Conservation (phyloP, 768 basidiomycete genomes). For the Pholiota microspora region DNA sequence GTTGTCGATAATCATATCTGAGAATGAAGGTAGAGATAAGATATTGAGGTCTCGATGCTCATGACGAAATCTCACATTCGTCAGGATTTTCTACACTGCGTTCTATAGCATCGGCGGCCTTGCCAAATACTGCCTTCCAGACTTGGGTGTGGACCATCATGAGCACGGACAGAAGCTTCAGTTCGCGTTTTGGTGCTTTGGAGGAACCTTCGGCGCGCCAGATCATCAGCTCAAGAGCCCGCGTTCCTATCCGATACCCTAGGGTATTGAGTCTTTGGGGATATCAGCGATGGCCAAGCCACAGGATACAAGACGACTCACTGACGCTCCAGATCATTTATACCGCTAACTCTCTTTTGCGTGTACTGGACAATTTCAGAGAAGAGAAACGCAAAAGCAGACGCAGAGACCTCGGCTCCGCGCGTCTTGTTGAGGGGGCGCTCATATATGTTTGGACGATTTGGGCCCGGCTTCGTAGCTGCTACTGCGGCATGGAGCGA, state of each 20-base stretch:
- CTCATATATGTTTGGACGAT: constrained; percentile 83
- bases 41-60: constrained; percentile 4
- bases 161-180: constrained; percentile 84
- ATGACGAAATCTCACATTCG: constrained; percentile 55
- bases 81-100: constrained; percentile 95
- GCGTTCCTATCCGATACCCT: constrained; percentile 87
- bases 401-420: constrained; percentile 75
- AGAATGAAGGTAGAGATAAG: constrained; percentile 2
- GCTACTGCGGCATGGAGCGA: constrained; percentile 43
- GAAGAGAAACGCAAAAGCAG: constrained; percentile 88
- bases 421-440: constrained; percentile 86
- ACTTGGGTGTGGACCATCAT: constrained; percentile 95
- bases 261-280: constrained; percentile 79
- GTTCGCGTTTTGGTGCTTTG: constrained; percentile 92
- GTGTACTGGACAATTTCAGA: constrained; percentile 95
- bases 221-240: constrained; percentile 83
- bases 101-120: constrained; percentile 92
- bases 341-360: constrained; percentile 91
- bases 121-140: constrained; percentile 93
- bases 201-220: constrained; percentile 77
- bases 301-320: constrained; percentile 30
- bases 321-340: constrained; percentile 94
- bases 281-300: constrained; percentile 2
- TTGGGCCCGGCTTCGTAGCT: constrained; percentile 32
- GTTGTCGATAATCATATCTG: constrained; percentile 98